These are phyloP conservation scores for Phylloporus scabripes DNA, from an alignment of 768 basidiomycete species.

Conservation along the genomic window DNA sequence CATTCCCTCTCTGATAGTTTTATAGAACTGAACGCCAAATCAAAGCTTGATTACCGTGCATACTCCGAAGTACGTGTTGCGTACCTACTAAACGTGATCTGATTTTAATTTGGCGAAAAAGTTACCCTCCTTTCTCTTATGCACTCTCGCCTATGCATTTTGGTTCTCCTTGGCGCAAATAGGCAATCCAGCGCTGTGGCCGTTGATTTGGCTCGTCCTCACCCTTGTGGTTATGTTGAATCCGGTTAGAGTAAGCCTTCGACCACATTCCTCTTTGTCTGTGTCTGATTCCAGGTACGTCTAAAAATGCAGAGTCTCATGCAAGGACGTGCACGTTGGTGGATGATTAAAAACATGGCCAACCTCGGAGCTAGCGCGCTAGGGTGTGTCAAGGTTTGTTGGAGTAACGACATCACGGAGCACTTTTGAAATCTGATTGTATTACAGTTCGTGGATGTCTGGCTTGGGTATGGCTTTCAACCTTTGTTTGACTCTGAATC, in stretches of 20 bases:
- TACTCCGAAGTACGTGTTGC: conserved; percentile 54
- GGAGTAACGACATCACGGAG: too few species aligned
- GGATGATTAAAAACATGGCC: conserved; percentile 62
- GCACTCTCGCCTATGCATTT: conserved; percentile 70
- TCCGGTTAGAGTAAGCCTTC: conserved; percentile 55
- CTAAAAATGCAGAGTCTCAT: conserved; percentile 46
- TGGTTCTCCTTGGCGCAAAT: conserved; percentile 74
- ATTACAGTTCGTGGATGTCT: conserved; percentile 74
- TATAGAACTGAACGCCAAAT: conserved; percentile 63
- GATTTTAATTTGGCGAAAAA: conserved; percentile 23
- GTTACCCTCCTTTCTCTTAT: conserved; percentile 72
- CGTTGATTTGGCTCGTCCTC: conserved; percentile 74
- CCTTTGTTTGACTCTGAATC: neutral
- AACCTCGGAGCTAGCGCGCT: conserved; percentile 67
- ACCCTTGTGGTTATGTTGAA: conserved; percentile 56
- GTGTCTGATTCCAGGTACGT: neutral
- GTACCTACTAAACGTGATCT: neutral
- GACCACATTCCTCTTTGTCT: neutral
- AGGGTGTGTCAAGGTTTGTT: conserved; percentile 63
- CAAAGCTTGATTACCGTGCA: conserved; percentile 71
- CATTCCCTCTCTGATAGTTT: neutral
- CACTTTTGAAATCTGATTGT: neutral
- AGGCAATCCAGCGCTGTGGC: conserved; percentile 71
- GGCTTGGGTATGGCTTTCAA: conserved; percentile 61
- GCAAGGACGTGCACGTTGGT: conserved; percentile 48